Base-by-base conservation (phyloP, 164 flowering plant genomes). In the Magnolia kwangsiensis region DNA sequence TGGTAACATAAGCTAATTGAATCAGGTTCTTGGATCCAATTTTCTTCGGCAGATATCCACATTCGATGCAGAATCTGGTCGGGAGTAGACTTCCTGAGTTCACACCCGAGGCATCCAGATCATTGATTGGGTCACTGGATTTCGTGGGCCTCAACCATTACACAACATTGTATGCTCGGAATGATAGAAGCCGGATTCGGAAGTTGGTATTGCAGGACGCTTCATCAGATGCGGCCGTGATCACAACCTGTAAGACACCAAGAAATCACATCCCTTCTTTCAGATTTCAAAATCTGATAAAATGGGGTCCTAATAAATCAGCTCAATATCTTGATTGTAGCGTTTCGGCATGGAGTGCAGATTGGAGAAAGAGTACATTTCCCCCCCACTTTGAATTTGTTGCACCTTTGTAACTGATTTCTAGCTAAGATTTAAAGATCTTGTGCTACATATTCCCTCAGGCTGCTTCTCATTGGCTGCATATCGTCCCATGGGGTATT, bases 11-110 rank as follows among this genome's bases (percentile, higher is more conserved):
- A 16, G 61, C 61, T 5, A 63, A 67, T 74, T 83, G 76, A 81
- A 80, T 72, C 92, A 95, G 98, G 98, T 92, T 93, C 81, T 90
- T 93, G 55, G 94, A 91, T 81, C 98, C 98, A 51, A 89, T 95
- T 24, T 77, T 93, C 78, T 84, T 85, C 50, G 98, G 98, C 13
- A 61, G 86, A n/a, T 93, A 95, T 75, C 98, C 98, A 55, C 75
- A 45, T 63, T 87, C 98, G 51, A 93, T 95, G 98, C 82, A 79
- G 80, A 84, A 75, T 20, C 85, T 85, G 8, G 94, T 91, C 18
- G 90, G 83, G 1, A 85, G 78, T 45, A 88, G 98, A 71, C 84
- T 95, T 8, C 98, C 97, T 3, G 76, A 80, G 69, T 82, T 93
- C 74, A 81, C 85, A 20, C 75, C 81, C 18, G 78, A 84, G 81